phyloP scores from a whole-genome alignment of 305 asterid species.

The Striga hermonthica region DNA sequence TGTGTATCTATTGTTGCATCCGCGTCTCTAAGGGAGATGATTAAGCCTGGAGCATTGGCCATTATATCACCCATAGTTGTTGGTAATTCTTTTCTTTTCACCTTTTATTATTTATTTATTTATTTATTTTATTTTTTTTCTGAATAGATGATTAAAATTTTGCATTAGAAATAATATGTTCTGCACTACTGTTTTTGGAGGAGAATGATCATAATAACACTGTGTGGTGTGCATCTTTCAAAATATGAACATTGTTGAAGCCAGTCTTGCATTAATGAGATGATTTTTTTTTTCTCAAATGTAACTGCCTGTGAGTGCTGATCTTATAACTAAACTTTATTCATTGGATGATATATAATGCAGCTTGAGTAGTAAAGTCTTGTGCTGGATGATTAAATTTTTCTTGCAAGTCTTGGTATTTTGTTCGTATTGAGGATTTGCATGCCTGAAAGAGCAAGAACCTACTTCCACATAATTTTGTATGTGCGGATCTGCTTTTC shows the following conservation, averaged over 20 bases:
- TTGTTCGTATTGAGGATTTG: background rate
- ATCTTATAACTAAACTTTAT: no score
- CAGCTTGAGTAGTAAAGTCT: no score
- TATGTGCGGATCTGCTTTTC: background rate
- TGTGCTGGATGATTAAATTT: constrained; percentile 3
- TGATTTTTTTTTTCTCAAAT: background rate
- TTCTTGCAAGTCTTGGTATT: background rate
- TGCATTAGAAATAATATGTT: constrained; percentile 13
- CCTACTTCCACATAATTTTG: background rate
- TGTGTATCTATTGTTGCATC: constrained; percentile 98
- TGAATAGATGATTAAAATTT: constrained; percentile 3
- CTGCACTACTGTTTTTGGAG: constrained; percentile 19
- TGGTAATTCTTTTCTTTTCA: constrained; percentile 48
- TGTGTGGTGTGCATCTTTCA: background rate
- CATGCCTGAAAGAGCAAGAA: background rate
- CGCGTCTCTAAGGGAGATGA: constrained; percentile 98
- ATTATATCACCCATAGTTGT: constrained; percentile 77
- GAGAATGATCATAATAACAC: constrained; percentile 6
- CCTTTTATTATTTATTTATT: no score
- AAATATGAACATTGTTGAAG: constrained; percentile 18
- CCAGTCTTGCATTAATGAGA: constrained; percentile 1
- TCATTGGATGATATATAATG: no score
- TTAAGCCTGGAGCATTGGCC: constrained; percentile 97
- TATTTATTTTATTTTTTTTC: no score
- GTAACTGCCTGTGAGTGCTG: no score